Evolutionary conservation across 441 rosid species (phyloP).

Genomic region (Euphorbia schlechtendalii): DNA sequence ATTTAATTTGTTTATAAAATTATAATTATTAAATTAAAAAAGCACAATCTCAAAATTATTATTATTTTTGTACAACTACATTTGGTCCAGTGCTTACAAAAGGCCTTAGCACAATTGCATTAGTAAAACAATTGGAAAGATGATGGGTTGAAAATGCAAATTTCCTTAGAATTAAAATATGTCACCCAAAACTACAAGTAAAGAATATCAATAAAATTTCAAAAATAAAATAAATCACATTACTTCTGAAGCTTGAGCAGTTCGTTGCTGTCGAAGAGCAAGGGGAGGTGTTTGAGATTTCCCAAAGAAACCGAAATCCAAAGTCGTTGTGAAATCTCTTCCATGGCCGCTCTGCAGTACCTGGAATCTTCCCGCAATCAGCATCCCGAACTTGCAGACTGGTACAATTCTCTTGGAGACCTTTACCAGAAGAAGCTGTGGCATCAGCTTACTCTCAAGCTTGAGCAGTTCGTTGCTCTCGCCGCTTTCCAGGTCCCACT

Average conservation of each 20-base stretch:
- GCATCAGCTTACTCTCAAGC: constrained; percentile 97
- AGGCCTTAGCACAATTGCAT: too few species aligned
- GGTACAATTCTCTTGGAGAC: constrained; percentile 79
- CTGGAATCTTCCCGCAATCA: constrained; percentile 52
- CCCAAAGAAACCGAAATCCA: neutral
- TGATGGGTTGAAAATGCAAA: too few species aligned
- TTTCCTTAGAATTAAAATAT: too few species aligned
- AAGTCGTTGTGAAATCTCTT: constrained; percentile 11
- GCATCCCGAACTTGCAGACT: constrained; percentile 70
- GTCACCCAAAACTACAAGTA: too few species aligned
- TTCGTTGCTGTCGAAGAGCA: neutral
- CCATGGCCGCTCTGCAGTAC: constrained; percentile 83
- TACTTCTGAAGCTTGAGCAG: neutral
- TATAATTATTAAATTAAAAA: too few species aligned
- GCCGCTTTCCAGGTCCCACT: constrained; percentile 62
- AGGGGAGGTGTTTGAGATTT: neutral
- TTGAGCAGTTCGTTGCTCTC: constrained; percentile 82
- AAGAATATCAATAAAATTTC: neutral
- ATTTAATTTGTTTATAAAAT: too few species aligned
- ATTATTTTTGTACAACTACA: too few species aligned
- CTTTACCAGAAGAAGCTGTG: constrained; percentile 95
- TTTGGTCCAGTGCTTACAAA: too few species aligned
- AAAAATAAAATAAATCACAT: neutral
- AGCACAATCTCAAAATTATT: too few species aligned
- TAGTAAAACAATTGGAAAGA: too few species aligned